These are phyloP conservation scores for Pythium dissotocum DNA, from an alignment of 352 stramenopile genomes.

Conservation along the genomic window DNA sequence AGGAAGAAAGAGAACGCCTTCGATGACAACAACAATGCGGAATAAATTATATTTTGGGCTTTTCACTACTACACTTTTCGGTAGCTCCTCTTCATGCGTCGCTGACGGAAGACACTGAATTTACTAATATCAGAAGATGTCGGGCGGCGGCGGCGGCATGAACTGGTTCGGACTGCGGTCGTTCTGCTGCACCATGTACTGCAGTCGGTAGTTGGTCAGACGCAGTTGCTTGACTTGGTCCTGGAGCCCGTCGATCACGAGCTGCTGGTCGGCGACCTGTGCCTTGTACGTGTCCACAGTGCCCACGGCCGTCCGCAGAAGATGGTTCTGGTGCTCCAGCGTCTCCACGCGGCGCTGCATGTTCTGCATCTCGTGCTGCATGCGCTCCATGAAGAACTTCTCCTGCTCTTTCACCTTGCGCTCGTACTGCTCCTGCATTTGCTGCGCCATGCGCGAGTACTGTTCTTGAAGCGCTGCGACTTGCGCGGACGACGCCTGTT, in stretches of 20 bases:
- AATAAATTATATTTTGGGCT: constrained; percentile 27
- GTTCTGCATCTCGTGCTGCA: constrained; percentile 53
- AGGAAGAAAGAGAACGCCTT: not conserved
- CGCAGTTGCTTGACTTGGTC: constrained; percentile 71
- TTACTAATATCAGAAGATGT: constrained; percentile 53
- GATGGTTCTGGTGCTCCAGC: constrained; percentile 55
- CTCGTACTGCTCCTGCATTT: constrained; percentile 54
- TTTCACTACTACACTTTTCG: not conserved
- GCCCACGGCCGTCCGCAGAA: constrained; percentile 44
- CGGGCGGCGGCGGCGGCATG: constrained; percentile 58
- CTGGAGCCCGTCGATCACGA: constrained; percentile 69
- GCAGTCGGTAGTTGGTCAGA: constrained; percentile 65
- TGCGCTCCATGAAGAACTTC: constrained; percentile 37
- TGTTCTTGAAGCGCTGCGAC: constrained; percentile 20
- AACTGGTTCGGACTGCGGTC: constrained; percentile 47
- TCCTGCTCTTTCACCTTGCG: constrained; percentile 46
- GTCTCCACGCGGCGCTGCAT: constrained; percentile 46
- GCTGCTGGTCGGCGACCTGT: constrained; percentile 56
- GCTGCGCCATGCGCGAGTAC: constrained; percentile 26
- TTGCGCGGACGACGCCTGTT: not conserved
- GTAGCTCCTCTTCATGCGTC: not conserved
- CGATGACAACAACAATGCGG: not conserved
- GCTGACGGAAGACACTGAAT: not conserved
- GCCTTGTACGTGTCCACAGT: constrained; percentile 45
- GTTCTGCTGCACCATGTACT: constrained; percentile 74